Conservation (phyloP, 1,284 basidiomycete genomes). For the Cutaneotrichosporon mucoides region DNA sequence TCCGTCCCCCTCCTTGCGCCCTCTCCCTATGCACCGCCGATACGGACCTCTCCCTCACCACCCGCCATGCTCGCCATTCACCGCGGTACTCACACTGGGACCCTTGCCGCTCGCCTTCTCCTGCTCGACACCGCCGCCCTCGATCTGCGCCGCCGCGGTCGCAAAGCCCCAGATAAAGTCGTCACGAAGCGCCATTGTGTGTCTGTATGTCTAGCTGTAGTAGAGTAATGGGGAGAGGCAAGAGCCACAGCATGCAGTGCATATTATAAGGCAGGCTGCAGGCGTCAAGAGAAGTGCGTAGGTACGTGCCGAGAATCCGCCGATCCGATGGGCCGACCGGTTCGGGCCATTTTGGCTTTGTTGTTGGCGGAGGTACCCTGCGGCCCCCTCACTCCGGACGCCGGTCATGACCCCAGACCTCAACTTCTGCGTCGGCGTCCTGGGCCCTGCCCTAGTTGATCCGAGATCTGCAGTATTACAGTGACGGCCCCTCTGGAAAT, state of each 20-base stretch:
- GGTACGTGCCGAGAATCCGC: not conserved
- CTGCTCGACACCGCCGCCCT: slow-evolving; percentile 19
- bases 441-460: too few species aligned
- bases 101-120: slow-evolving; percentile 32
- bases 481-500: too few species aligned
- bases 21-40: too few species aligned
- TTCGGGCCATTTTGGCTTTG: not conserved
- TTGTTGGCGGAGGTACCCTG: not conserved
- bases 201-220: not conserved
- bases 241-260: too few species aligned
- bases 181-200: slow-evolving; percentile 9
- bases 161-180: slow-evolving; percentile 71
- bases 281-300: not conserved
- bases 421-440: too few species aligned
- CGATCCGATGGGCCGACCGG: not conserved
- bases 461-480: too few species aligned
- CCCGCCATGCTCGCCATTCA: too few species aligned
- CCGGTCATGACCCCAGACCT: too few species aligned
- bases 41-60: too few species aligned
- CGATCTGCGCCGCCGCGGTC: slow-evolving; percentile 55
- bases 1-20: too few species aligned
- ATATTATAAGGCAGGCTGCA: not conserved
- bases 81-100: slow-evolving; percentile 20
- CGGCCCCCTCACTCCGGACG: too few species aligned
- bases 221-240: not conserved